Conservation (phyloP, 768 basidiomycete species). For the Lentinula sp. region DNA sequence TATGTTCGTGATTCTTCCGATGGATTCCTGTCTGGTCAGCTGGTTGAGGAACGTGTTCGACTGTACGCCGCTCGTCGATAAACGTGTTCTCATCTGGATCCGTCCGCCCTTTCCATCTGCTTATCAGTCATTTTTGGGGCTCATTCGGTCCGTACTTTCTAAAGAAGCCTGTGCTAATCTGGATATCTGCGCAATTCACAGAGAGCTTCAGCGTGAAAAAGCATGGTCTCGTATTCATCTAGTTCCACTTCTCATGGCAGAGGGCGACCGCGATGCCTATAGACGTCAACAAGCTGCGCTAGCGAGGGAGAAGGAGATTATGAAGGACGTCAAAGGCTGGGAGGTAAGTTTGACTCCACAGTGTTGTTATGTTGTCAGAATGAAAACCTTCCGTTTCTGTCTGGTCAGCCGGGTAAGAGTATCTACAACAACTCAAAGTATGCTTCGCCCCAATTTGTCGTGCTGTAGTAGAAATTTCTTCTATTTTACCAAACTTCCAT, state of each 20-base stretch:
- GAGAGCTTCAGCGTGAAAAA: slow-evolving; percentile 90
- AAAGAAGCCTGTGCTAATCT: slow-evolving; percentile 22
- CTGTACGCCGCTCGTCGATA: slow-evolving; percentile 51
- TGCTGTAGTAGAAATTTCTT: slow-evolving; percentile 13
- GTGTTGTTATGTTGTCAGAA: neutral
- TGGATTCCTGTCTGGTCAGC: slow-evolving; percentile 39
- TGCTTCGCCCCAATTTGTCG: slow-evolving; percentile 36
- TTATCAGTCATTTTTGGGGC: slow-evolving; percentile 34
- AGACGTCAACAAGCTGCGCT: slow-evolving; percentile 73
- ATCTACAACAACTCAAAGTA: slow-evolving; percentile 81
- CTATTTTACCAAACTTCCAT: neutral
- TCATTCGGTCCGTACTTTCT: slow-evolving; percentile 32
- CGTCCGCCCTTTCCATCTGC: slow-evolving; percentile 38
- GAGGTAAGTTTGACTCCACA: slow-evolving; percentile 47
- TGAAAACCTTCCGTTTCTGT: neutral
- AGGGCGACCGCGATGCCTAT: slow-evolving; percentile 88
- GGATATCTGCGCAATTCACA: slow-evolving; percentile 31
- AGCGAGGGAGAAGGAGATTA: slow-evolving; percentile 80
- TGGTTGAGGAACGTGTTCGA: slow-evolving; percentile 63
- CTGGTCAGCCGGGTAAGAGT: slow-evolving; percentile 69
- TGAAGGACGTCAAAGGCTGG: slow-evolving; percentile 93
- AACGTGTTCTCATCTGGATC: slow-evolving; percentile 67
- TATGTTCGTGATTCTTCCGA: slow-evolving; percentile 35
- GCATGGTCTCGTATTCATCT: slow-evolving; percentile 95
- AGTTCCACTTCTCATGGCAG: slow-evolving; percentile 86